Percentiles rank a stretch among this genome's conserved stretches.
Evolutionary conservation across 2,329 filamentous ascomycete genomes (phyloP).

Genomic region (Colletotrichum siamense): DNA sequence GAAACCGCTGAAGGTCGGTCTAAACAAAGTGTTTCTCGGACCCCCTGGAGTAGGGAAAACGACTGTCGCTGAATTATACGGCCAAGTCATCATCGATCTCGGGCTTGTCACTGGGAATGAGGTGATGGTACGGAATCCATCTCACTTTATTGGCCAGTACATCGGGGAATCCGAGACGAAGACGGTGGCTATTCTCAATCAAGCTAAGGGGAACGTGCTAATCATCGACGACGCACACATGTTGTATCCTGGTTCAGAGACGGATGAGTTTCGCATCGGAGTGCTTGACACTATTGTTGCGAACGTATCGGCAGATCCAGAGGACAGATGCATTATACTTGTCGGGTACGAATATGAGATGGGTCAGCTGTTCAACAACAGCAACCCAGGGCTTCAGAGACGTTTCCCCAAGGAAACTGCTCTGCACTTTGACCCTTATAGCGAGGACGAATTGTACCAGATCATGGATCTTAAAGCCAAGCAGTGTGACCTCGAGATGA

Average conservation of each 20-base stretch:
- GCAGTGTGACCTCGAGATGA: constrained; percentile 49
- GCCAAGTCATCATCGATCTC: constrained; percentile 62
- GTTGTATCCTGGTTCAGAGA: constrained; percentile 37
- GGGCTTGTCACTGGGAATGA: constrained; percentile 63
- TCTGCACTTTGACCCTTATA: constrained; percentile 66
- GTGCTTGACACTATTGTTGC: constrained; percentile 67
- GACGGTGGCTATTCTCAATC: constrained; percentile 61
- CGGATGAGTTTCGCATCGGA: too few species aligned
- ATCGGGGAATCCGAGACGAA: constrained; percentile 61
- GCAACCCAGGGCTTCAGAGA: constrained; percentile 63
- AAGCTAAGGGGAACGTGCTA: constrained; percentile 64
- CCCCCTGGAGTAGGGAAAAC: constrained; percentile 70
- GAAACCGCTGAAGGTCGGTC: constrained; percentile 50
- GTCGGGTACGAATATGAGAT: constrained; percentile 67
- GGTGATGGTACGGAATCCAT: constrained; percentile 64
- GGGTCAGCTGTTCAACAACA: constrained; percentile 64
- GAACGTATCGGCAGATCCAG: constrained; percentile 63
- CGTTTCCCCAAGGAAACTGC: constrained; percentile 61
- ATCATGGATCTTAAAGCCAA: constrained; percentile 63
- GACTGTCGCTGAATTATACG: constrained; percentile 67
- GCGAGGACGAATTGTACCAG: constrained; percentile 49
- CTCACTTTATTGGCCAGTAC: constrained; percentile 57
- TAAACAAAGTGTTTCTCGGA: constrained; percentile 66
- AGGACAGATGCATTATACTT: constrained; percentile 67
- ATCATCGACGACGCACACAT: constrained; percentile 71